Evolutionary conservation across 129 eudicot genomes (phyloP), one percentile per base, ranked within the genome.

Genomic region (Lactuca sativa): DNA sequence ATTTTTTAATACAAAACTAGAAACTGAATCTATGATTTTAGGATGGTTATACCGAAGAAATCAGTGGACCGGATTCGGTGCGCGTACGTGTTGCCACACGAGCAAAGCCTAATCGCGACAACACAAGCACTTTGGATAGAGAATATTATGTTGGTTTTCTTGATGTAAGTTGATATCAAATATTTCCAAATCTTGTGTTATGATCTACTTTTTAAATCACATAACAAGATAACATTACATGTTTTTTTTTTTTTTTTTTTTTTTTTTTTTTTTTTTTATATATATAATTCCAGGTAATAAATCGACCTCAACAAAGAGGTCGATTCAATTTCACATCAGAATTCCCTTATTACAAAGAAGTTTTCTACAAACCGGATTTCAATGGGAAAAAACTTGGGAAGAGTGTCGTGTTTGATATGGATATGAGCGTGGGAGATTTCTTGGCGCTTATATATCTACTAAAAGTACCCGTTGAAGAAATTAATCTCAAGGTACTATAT

Each of bases 351-450:
- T 83, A 86, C 80, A 77, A 75, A 79, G 85, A 83, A 56, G 81
- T 77, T 64, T 64, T 77, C 12, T 64, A 84, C 81, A 81, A 77
- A 75, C 95, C 98, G 17, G 82, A 83, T 75, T 80, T 86, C 14
- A 18, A 43, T 21, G 80, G 83, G 9, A 75, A 64, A 51, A 72
- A 68, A 60, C 84, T 89, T 6, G 96, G 98, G 51, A 83, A 81
- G 60, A 72, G 65, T 70, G 78, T 89, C 4, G 85, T 92, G 43
- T 86, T 86, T 66, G 96, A 92, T 76, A 92, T 89, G 96, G 98
- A 92, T 72, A 89, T 89, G 98, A 89, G 96, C 58, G 92, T 90
- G 3, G 98, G 98, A 16, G 98, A 92, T 78, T 86, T 92, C 70
- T 66, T 92, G 64, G 92, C 98, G 7, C 96, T 89, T 15, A 72